A percentile compares a stretch with the other conserved stretches of the same genome.
phyloP scores from a whole-genome alignment of 2,329 filamentous ascomycete species.

The Chalaropsis thielavioides region DNA sequence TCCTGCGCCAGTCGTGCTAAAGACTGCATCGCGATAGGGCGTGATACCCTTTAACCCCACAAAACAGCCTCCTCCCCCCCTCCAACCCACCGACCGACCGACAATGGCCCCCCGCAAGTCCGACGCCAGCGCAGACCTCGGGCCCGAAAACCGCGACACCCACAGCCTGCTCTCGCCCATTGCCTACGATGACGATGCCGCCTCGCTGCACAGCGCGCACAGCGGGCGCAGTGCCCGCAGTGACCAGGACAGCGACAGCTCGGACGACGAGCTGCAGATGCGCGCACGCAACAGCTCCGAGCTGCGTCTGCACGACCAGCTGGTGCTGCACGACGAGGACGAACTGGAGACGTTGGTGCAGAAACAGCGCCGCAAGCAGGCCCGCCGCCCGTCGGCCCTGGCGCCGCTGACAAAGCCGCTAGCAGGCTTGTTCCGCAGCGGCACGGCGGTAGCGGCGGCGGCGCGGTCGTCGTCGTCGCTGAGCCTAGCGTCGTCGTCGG shows the following conservation, averaged over 20 bases:
- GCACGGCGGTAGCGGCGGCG: too few species aligned
- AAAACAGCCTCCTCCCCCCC: not conserved
- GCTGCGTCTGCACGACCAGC: conserved; percentile 52
- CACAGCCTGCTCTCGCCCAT: conserved; percentile 42
- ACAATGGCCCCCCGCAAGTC: not conserved
- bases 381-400: conserved; percentile 35
- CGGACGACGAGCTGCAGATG: conserved; percentile 55
- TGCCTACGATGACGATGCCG: conserved; percentile 54
- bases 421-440: not conserved
- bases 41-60: not conserved
- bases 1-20: not conserved
- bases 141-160: not conserved
- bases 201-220: conserved; percentile 42
- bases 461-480: not conserved
- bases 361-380: conserved; percentile 31
- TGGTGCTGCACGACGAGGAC: conserved; percentile 62
- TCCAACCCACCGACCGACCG: not conserved
- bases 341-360: conserved; percentile 49
- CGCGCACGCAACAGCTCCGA: conserved; percentile 55
- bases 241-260: conserved; percentile 63
- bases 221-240: conserved; percentile 44
- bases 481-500: not conserved
- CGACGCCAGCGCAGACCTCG: not conserved
- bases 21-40: not conserved
- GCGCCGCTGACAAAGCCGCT: conserved; percentile 35